phyloP scores from a whole-genome alignment of 768 basidiomycete species.

The Mycena pura region DNA sequence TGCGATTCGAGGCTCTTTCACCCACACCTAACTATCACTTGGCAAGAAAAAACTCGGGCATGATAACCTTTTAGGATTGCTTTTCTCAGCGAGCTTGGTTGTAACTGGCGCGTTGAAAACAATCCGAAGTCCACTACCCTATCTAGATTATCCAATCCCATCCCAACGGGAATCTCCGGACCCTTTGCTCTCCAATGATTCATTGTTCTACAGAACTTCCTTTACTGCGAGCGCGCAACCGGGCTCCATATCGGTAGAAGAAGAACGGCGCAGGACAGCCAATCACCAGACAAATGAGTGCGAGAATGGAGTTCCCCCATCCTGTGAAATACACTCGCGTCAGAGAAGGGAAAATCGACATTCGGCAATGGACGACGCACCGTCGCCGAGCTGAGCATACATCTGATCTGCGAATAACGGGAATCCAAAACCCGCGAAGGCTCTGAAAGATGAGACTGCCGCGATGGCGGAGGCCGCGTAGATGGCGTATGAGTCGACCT shows the following conservation, averaged over 20 bases:
- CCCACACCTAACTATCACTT: too few species aligned
- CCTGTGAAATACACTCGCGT: conserved; percentile 42
- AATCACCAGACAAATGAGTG: conserved; percentile 54
- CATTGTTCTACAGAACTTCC: conserved; percentile 41
- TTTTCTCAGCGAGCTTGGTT: too few species aligned
- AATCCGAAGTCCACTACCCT: too few species aligned
- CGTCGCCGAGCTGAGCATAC: conserved; percentile 56
- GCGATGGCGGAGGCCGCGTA: conserved; percentile 68
- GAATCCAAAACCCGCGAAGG: conserved; percentile 66
- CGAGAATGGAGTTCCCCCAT: conserved; percentile 63
- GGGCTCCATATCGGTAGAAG: conserved; percentile 47
- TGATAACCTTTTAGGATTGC: too few species aligned
- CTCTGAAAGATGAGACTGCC: conserved; percentile 55
- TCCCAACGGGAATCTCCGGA: too few species aligned
- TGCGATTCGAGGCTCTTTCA: too few species aligned
- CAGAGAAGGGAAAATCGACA: not conserved
- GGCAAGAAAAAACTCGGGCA: too few species aligned
- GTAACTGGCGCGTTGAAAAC: too few species aligned
- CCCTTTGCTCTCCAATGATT: too few species aligned
- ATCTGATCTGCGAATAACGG: conserved; percentile 69
- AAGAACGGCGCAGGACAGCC: conserved; percentile 58
- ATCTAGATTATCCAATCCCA: too few species aligned
- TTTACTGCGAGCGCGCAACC: conserved; percentile 45
- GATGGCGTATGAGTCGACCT: conserved; percentile 86
- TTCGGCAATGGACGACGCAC: too few species aligned